Evolutionary conservation across 2,329 filamentous ascomycete species (phyloP).

Genomic region (Alternaria gansuensis): DNA sequence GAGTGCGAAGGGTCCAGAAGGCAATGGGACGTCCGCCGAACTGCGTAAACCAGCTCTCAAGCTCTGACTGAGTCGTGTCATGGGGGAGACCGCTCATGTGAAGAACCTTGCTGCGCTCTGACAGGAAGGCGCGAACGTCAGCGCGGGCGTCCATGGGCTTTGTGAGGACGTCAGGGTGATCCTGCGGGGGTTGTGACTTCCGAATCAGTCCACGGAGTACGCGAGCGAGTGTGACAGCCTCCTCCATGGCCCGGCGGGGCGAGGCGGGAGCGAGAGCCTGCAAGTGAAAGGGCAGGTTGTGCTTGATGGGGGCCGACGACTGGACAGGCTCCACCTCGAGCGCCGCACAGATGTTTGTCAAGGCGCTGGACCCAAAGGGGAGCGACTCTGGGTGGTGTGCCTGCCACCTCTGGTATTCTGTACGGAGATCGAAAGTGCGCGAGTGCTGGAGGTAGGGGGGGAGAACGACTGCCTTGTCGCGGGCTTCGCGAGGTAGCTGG

Average conservation of each 20-base stretch:
- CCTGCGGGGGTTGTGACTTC: conserved; percentile 93
- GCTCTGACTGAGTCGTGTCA: conserved; percentile 96
- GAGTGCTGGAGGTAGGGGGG: conserved; percentile 98
- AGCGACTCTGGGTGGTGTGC: conserved; percentile 97
- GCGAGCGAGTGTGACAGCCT: conserved; percentile 90
- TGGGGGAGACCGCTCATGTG: conserved; percentile 98
- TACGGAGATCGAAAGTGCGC: conserved; percentile 93
- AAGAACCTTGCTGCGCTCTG: conserved; percentile 95
- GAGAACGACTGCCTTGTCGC: conserved; percentile 96
- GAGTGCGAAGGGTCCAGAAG: conserved; percentile 97
- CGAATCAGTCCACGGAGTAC: conserved; percentile 91
- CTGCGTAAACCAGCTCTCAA: conserved; percentile 99
- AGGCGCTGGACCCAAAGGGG: conserved; percentile 92
- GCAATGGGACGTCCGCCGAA: conserved; percentile 97
- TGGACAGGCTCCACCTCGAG: conserved; percentile 98
- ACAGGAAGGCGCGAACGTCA: conserved; percentile 94
- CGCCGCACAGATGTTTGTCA: conserved; percentile 97
- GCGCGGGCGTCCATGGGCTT: conserved; percentile 96
- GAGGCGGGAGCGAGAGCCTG: conserved; percentile 95
- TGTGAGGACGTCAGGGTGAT: conserved; percentile 93
- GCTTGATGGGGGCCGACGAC: conserved; percentile 97
- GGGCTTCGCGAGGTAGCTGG: conserved; percentile 94
- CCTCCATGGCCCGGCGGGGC: conserved; percentile 95
- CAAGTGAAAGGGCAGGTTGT: conserved; percentile 96
- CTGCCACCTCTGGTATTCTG: conserved; percentile 98